phyloP scores from a whole-genome alignment of 805 yeast species.

The Candida pseudofarinosa region DNA sequence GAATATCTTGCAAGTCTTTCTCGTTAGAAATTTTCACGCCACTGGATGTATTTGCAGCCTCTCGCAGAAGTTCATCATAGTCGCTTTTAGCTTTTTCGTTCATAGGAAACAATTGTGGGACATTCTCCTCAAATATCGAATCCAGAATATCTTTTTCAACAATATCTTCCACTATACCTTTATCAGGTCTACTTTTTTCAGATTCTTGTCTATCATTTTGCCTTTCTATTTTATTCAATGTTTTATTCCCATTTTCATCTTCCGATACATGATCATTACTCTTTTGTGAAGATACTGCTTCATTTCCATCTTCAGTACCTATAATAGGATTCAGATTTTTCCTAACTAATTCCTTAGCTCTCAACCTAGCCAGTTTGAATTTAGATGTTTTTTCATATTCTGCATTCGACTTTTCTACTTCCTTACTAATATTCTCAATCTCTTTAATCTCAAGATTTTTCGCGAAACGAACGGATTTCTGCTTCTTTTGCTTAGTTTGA shows the following conservation, averaged over 20 bases:
- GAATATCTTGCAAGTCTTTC: constrained; percentile 14
- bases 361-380: constrained; percentile 14
- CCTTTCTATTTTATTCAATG: background rate
- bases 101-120: background rate
- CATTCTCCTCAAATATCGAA: background rate
- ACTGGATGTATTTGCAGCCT: background rate
- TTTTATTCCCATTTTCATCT: background rate
- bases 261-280: background rate
- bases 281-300: background rate
- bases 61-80: no score
- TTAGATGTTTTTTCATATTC: constrained; percentile 5
- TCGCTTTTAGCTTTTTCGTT: background rate
- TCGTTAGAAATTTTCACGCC: background rate
- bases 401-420: constrained; percentile 17
- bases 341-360: background rate
- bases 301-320: background rate
- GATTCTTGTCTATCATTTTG: background rate
- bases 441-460: constrained; percentile 53
- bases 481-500: constrained; percentile 6
- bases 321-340: background rate
- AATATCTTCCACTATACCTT: background rate
- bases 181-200: background rate
- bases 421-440: constrained; percentile 53
- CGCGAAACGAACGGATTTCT: constrained; percentile 54
- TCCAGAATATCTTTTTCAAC: background rate